Conservation (phyloP, 2,329 filamentous ascomycete genomes). For the Sclerotinia subarctica region DNA sequence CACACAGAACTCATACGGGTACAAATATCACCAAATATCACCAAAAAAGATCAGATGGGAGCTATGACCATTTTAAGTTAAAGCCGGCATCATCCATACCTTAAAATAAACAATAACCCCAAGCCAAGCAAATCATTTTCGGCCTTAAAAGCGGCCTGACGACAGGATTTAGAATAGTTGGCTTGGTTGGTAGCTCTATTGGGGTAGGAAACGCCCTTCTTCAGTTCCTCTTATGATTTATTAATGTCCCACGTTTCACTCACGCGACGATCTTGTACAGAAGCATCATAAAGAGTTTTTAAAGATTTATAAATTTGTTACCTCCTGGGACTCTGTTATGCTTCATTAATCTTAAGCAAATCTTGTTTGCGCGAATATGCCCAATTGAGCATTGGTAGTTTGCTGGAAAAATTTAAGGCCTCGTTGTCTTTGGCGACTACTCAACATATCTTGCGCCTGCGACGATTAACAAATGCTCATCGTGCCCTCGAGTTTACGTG, state of each 20-base stretch:
- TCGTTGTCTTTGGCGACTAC: conserved; percentile 23
- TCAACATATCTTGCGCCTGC: conserved; percentile 26
- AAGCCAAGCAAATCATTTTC: not conserved
- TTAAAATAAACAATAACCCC: conserved; percentile 6
- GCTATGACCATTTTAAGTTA: conserved; percentile 8
- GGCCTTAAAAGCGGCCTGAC: conserved; percentile 18
- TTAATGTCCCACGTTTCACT: conserved; percentile 21
- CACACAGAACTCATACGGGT: not conserved
- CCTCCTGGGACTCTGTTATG: not conserved
- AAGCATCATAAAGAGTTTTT: conserved; percentile 14
- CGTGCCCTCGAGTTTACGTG: conserved; percentile 16
- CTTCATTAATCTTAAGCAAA: not conserved
- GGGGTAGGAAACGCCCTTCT: conserved; percentile 13
- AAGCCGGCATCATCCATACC: conserved; percentile 1
- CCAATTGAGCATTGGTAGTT: conserved; percentile 17
- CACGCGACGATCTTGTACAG: conserved; percentile 18
- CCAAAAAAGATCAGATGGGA: not conserved
- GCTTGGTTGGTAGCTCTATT: conserved; percentile 16
- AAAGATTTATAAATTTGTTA: not conserved
- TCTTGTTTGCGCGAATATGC: conserved; percentile 17
- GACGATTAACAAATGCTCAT: conserved; percentile 29
- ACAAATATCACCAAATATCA: too few relatives aligned
- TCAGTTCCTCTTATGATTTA: conserved; percentile 9
- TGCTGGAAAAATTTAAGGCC: conserved; percentile 21
- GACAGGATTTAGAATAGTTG: conserved; percentile 13